A percentile compares a stretch with the other conserved stretches of the same genome.
Conservation (phyloP, 2,329 filamentous ascomycete species). For the Colletotrichum sp. region DNA sequence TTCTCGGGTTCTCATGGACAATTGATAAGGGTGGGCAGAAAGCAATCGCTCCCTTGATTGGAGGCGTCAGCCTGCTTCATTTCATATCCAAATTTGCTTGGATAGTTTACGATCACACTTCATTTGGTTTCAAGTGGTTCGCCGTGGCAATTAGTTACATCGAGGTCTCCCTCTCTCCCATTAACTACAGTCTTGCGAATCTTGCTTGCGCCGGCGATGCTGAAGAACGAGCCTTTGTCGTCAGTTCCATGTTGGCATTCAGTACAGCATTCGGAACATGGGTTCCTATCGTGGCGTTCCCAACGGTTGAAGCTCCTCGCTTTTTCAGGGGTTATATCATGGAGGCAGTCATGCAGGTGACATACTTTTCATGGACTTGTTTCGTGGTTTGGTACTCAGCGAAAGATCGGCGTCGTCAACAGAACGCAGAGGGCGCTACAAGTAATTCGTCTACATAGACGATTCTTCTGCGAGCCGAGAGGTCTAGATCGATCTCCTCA, state of each 20-base stretch:
- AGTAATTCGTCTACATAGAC: neutral
- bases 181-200: slow-evolving; percentile 39
- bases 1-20: slow-evolving; percentile 2
- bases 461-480: neutral
- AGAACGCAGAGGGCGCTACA: neutral
- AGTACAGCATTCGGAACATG: slow-evolving; percentile 41
- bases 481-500: too few relatives aligned
- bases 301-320: slow-evolving; percentile 32
- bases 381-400: slow-evolving; percentile 7
- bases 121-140: slow-evolving; percentile 15
- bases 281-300: slow-evolving; percentile 35
- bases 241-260: slow-evolving; percentile 45
- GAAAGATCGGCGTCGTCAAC: neutral
- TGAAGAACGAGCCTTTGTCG: slow-evolving; percentile 45
- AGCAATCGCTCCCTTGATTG: slow-evolving; percentile 6
- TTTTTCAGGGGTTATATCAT: slow-evolving; percentile 31
- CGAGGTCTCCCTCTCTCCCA: slow-evolving; percentile 10
- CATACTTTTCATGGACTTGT: slow-evolving; percentile 13
- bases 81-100: slow-evolving; percentile 4
- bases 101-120: neutral
- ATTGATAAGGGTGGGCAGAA: neutral
- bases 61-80: neutral
- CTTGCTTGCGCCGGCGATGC: slow-evolving; percentile 40
- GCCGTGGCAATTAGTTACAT: slow-evolving; percentile 14
- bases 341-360: slow-evolving; percentile 15